A percentile compares a stretch with the other conserved stretches of the same genome.
These are phyloP conservation scores for Chrysanthemum seticuspe DNA, from an alignment of 129 eudicot genomes.

Conservation along the genomic window DNA sequence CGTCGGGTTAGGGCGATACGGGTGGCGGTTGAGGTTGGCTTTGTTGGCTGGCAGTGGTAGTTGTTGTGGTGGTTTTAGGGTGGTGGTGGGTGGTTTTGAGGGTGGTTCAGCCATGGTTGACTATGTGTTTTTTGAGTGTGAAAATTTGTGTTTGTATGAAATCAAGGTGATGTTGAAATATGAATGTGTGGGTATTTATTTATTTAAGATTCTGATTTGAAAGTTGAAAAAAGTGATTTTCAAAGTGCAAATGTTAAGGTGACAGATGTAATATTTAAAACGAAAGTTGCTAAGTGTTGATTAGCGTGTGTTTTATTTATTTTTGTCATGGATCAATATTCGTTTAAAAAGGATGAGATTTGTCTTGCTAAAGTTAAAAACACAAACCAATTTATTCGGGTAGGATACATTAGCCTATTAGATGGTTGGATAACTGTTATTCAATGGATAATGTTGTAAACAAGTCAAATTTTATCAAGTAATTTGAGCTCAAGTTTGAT, in stretches of 20 bases:
- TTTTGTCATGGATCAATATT: neutral
- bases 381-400: no score
- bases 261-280: constrained; percentile 19
- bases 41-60: constrained; percentile 43
- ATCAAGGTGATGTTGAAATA: no score
- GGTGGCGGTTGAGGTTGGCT: constrained; percentile 57
- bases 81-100: constrained; percentile 44
- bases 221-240: constrained; percentile 15
- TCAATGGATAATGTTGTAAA: no score
- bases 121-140: neutral
- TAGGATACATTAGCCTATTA: no score
- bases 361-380: no score
- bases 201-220: constrained; percentile 16
- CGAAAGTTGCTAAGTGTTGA: neutral
- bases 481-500: no score
- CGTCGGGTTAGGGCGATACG: constrained; percentile 55
- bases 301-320: neutral
- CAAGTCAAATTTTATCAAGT: no score
- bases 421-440: no score
- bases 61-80: constrained; percentile 24
- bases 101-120: constrained; percentile 59
- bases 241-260: constrained; percentile 28
- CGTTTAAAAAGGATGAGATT: no score
- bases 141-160: neutral
- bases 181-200: constrained; percentile 20